Evolutionary conservation across 2,329 filamentous ascomycete species (phyloP).

Genomic region (Fusarium sp.): DNA sequence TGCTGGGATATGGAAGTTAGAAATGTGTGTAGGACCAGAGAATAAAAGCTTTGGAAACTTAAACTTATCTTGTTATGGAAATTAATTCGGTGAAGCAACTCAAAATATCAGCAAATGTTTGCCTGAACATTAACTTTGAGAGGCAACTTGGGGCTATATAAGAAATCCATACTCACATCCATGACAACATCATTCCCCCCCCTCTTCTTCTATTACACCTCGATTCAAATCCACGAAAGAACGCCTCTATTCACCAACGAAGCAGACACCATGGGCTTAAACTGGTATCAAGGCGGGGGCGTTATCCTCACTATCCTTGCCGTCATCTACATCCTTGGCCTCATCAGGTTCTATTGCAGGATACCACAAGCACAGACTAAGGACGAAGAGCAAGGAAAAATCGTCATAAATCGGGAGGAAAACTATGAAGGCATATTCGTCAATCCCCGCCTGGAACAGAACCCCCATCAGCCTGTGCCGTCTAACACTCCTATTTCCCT

Average conservation of each 20-base stretch:
- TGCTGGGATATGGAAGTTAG: not conserved
- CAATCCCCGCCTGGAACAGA: not conserved
- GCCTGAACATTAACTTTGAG: not conserved
- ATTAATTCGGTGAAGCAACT: not conserved
- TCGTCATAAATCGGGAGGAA: not conserved
- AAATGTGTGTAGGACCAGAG: not conserved
- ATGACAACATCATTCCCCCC: not conserved
- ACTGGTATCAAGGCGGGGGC: accelerated
- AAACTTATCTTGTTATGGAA: not conserved
- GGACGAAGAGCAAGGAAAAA: not conserved
- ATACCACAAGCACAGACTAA: not conserved
- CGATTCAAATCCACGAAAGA: not conserved
- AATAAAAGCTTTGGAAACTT: not conserved
- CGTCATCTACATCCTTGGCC: not conserved
- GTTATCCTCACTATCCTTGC: not conserved
- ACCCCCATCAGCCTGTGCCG: not conserved
- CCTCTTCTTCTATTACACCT: not conserved
- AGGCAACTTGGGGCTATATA: not conserved
- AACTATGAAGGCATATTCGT: not conserved
- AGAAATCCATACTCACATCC: not conserved
- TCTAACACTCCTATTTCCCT: not conserved
- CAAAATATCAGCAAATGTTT: not conserved
- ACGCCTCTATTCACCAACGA: not conserved
- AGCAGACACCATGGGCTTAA: not conserved
- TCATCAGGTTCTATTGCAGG: not conserved